These are phyloP conservation scores for Plantago elongata DNA, from an alignment of 257 asterid genomes.

Conservation along the genomic window DNA sequence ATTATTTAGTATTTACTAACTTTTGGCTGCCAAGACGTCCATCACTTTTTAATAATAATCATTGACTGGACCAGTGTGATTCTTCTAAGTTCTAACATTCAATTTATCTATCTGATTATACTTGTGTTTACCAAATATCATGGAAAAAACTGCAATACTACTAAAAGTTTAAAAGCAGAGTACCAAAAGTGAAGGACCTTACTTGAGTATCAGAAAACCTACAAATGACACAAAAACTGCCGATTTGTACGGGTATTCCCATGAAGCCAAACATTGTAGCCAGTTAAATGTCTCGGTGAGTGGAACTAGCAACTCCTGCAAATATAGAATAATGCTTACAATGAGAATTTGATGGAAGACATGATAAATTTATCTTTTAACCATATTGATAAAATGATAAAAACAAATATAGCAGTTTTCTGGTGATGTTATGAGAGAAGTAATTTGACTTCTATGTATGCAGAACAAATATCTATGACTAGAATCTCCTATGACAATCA, in stretches of 20 bases:
- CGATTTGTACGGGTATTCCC: conserved; percentile 80
- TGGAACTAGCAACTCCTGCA: conserved; percentile 78
- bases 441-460: too few relatives aligned
- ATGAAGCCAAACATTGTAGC: conserved; percentile 57
- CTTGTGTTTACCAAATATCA: background rate
- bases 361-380: background rate
- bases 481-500: too few relatives aligned
- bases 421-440: too few relatives aligned
- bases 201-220: conserved; percentile 63
- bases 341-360: conserved; percentile 14
- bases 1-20: too few relatives aligned
- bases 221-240: conserved; percentile 42
- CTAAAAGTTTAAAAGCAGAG: background rate
- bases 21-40: too few relatives aligned
- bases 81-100: background rate
- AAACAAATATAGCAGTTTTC: too few relatives aligned
- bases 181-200: conserved; percentile 16
- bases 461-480: too few relatives aligned
- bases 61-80: too few relatives aligned
- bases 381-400: background rate
- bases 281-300: conserved; percentile 36
- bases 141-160: background rate
- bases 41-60: too few relatives aligned
- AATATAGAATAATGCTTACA: conserved; percentile 20
- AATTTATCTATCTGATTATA: background rate